Percentiles rank a stretch among this genome's conserved stretches.
These are phyloP conservation scores for Coemansia sp. DNA, from an alignment of 192 early-diverging fungal genomes.

Conservation along the genomic window DNA sequence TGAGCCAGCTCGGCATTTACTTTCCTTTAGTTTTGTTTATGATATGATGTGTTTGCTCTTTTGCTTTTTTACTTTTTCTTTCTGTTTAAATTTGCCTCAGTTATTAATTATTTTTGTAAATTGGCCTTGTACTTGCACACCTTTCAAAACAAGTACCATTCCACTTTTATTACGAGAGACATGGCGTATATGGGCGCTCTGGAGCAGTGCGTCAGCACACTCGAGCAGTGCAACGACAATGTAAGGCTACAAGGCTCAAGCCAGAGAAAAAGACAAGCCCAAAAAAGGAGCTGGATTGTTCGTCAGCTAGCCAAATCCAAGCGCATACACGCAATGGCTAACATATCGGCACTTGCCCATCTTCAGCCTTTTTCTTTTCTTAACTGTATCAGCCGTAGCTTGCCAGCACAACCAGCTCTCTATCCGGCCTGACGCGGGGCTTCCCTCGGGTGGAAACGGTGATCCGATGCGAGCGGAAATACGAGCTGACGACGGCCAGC, in stretches of 20 bases:
- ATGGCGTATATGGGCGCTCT: slow-evolving; percentile 49
- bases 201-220: slow-evolving; percentile 33
- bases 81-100: not conserved
- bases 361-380: not conserved
- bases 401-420: slow-evolving; percentile 25
- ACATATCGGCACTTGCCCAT: too few relatives aligned
- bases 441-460: slow-evolving; percentile 49
- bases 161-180: too few relatives aligned
- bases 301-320: too few relatives aligned
- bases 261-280: not conserved
- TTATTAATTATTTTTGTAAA: too few relatives aligned
- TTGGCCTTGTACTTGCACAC: too few relatives aligned
- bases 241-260: too few relatives aligned
- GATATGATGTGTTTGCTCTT: not conserved
- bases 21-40: not conserved
- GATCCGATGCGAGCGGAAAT: slow-evolving; percentile 45
- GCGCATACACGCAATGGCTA: too few relatives aligned
- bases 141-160: too few relatives aligned
- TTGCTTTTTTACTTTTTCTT: not conserved
- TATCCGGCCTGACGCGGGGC: slow-evolving; percentile 30
- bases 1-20: too few relatives aligned
- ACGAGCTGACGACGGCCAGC: slow-evolving; percentile 52
- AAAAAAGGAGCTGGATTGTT: too few relatives aligned
- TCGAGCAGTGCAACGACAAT: slow-evolving; percentile 24
- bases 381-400: slow-evolving; percentile 8